These are phyloP conservation scores for Pythium chondricola DNA, from an alignment of 352 stramenopile genomes.

Conservation along the genomic window DNA sequence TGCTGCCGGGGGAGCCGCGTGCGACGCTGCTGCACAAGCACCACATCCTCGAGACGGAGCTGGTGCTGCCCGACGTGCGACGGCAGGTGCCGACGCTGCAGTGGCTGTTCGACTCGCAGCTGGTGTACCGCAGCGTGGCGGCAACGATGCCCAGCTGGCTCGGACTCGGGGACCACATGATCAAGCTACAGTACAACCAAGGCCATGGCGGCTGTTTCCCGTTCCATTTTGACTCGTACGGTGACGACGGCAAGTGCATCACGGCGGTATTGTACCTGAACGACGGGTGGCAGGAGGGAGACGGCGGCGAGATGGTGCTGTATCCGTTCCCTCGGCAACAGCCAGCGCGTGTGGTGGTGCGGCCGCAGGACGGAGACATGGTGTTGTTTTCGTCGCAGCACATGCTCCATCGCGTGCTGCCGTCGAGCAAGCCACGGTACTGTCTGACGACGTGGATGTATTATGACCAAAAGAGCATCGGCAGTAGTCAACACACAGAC, in stretches of 20 bases:
- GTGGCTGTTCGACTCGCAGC: constrained; percentile 55
- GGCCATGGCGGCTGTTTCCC: constrained; percentile 78
- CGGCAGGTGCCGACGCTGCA: constrained; percentile 34
- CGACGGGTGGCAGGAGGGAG: constrained; percentile 52
- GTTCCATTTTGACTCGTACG: constrained; percentile 83
- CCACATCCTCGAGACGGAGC: constrained; percentile 77
- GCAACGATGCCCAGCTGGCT: constrained; percentile 35
- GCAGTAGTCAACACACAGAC: constrained; percentile 10
- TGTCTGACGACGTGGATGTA: constrained; percentile 78
- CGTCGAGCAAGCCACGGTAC: constrained; percentile 33
- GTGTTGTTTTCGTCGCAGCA: constrained; percentile 77
- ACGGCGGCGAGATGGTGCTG: constrained; percentile 78
- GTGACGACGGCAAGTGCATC: constrained; percentile 76
- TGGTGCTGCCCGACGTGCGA: constrained; percentile 39
- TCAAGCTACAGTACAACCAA: constrained; percentile 81
- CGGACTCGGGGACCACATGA: constrained; percentile 38
- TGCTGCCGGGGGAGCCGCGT: constrained; percentile 25
- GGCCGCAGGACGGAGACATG: constrained; percentile 53
- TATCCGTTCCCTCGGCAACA: constrained; percentile 60
- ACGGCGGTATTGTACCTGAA: constrained; percentile 85
- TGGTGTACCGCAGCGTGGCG: constrained; percentile 39
- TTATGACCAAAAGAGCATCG: no score
- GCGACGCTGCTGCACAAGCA: constrained; percentile 66
- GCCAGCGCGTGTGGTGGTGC: constrained; percentile 29
- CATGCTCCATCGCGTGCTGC: constrained; percentile 76